Conservation (phyloP, 2,329 filamentous ascomycete genomes). For the Phialocephala subalpina region DNA sequence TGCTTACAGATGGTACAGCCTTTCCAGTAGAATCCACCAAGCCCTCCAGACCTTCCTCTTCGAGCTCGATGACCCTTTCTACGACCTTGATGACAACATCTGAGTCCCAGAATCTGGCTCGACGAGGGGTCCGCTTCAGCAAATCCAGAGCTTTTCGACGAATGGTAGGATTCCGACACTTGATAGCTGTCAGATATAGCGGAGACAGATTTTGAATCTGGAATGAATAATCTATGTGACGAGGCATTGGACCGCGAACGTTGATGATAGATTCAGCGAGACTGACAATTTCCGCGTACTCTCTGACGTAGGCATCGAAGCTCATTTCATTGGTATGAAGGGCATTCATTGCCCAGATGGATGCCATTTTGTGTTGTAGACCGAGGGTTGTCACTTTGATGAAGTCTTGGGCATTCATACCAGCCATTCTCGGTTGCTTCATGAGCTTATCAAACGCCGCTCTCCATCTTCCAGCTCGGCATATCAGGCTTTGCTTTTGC, state of each 20-base stretch:
- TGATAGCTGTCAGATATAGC: constrained; percentile 6
- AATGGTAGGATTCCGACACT: constrained; percentile 10
- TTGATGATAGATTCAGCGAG: neutral
- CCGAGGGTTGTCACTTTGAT: neutral
- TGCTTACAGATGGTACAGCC: constrained; percentile 10
- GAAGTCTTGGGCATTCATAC: neutral
- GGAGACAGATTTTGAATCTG: constrained; percentile 4
- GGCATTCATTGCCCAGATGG: neutral
- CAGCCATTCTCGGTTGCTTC: neutral
- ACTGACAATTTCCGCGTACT: neutral
- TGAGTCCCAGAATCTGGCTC: neutral
- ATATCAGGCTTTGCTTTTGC: neutral
- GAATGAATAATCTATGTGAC: neutral
- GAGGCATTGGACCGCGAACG: neutral
- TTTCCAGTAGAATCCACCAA: neutral
- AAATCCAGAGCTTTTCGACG: constrained; percentile 3
- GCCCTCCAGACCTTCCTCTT: constrained; percentile 2
- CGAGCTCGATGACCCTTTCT: neutral
- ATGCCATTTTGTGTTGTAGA: neutral
- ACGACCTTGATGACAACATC: constrained; percentile 3
- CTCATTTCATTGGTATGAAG: constrained; percentile 3
- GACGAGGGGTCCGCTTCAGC: neutral
- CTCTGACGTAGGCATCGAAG: constrained; percentile 4
- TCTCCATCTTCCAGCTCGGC: neutral
- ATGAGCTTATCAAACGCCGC: neutral